phyloP scores from a whole-genome alignment of 2,329 filamentous ascomycete genomes.

The Dichotomopilus funicola region DNA sequence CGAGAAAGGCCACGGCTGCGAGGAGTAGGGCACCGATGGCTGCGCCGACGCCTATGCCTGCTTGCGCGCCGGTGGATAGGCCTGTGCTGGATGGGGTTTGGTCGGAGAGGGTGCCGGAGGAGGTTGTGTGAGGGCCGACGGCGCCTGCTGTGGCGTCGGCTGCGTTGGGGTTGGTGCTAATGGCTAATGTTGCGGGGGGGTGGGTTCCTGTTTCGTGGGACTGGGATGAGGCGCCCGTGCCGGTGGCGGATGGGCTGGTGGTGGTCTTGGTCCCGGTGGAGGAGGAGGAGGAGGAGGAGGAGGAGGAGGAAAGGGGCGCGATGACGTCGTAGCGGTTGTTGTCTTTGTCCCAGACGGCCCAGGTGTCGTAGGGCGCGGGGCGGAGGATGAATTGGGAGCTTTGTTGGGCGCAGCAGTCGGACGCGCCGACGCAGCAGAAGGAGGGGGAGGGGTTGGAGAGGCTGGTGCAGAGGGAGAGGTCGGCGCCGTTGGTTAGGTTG shows the following conservation, averaged over 20 bases:
- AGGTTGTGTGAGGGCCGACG: too few relatives aligned
- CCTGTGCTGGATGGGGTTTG: background rate
- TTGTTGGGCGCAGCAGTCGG: background rate
- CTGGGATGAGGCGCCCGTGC: background rate
- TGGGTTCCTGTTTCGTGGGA: background rate
- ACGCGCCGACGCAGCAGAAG: background rate
- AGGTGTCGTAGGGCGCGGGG: background rate
- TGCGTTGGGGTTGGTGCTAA: too few relatives aligned
- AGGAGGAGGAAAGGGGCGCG: background rate
- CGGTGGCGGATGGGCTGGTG: background rate
- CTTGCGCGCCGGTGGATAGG: slow-evolving; percentile 2
- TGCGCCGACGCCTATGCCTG: slow-evolving; percentile 10
- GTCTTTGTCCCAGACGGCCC: background rate
- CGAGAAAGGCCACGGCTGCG: slow-evolving; percentile 5
- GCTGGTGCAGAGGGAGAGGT: background rate
- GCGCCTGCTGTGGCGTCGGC: too few relatives aligned
- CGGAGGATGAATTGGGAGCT: background rate
- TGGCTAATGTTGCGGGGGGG: background rate
- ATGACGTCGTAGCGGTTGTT: background rate
- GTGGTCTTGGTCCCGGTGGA: background rate
- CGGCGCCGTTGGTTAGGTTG: background rate
- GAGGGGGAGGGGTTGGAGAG: background rate
- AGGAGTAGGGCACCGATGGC: slow-evolving; percentile 4
- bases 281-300: background rate
- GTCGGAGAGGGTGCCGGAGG: background rate